Evolutionary conservation across 2,329 filamentous ascomycete genomes (phyloP), one percentile per base, ranked within the genome.

Genomic region (Arthrobotrys pseudoclavata): DNA sequence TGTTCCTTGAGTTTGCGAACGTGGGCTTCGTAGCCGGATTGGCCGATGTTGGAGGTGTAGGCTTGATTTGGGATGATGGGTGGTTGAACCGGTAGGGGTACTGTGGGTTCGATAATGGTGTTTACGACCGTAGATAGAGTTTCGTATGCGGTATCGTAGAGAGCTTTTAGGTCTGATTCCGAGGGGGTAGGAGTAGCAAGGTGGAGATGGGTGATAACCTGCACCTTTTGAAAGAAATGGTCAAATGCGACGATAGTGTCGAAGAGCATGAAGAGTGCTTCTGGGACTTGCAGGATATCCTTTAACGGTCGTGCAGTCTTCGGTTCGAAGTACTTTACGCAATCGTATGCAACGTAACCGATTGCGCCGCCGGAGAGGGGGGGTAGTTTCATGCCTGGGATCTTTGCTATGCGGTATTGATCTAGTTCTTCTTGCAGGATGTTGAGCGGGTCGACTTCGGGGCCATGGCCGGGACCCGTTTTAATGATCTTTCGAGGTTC

Each of bases 331-430:
- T 98, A 98, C 82, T 91, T 91, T 82, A 99, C 93, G 84, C 96
- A 99, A 83, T 99, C 96, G 83, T 99, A 99, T 66, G 94, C 94
- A 4, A 98, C 93, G 84, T 98, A 99, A 76, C 96, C 96, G 82
- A 99, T 93, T 12, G 94, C 96, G 61, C 96, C 96, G 47, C 94
- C 96, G 0, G 92, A 93, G 85, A 99, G 86, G 26, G 93, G 92
- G 63, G 96, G 96, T 42, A 99, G 87, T 81, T 88, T 89, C 82
- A 98, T 86, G 0, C 91, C 92, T 0, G 96, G 94, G 2, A 99
- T 89, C 47, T 92, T 89, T 37, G 94, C 92, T 79, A 97, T 92
- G 26, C 92, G 89, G 83, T 90, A 91, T 82, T 92, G 87, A 18
- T 89, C 88, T 52, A 99, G 88, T 85, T 97, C 94, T 79, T 88